Evolutionary conservation across 2,329 filamentous ascomycete species (phyloP).

Genomic region (Monosporascus sp.): DNA sequence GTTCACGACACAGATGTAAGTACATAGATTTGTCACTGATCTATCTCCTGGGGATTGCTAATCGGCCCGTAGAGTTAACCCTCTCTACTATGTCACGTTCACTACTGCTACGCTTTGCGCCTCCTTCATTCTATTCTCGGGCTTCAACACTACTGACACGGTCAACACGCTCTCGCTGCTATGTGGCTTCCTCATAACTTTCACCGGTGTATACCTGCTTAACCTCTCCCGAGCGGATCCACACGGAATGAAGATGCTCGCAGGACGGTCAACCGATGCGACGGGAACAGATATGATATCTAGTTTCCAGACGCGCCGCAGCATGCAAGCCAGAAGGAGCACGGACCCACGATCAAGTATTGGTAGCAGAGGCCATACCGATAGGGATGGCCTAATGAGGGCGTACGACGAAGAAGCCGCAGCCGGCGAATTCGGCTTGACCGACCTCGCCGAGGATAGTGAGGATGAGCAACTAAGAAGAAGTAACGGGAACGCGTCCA

Average conservation of each 20-base stretch:
- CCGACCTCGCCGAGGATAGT: constrained; percentile 72
- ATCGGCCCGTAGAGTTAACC: constrained; percentile 66
- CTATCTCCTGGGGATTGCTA: constrained; percentile 11
- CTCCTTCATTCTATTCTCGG: constrained; percentile 91
- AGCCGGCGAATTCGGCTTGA: constrained; percentile 65
- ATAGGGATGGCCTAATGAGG: constrained; percentile 78
- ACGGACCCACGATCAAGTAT: constrained; percentile 59
- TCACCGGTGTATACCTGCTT: constrained; percentile 89
- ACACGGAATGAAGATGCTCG: constrained; percentile 64
- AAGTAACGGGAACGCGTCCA: constrained; percentile 34
- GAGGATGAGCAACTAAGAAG: constrained; percentile 50
- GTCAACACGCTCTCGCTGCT: constrained; percentile 90
- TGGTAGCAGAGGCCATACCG: constrained; percentile 56
- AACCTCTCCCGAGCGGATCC: constrained; percentile 94
- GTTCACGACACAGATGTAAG: constrained; percentile 95
- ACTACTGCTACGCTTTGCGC: constrained; percentile 90
- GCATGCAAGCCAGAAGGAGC: constrained; percentile 85
- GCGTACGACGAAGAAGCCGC: constrained; percentile 79
- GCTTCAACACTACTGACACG: constrained; percentile 89
- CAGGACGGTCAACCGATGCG: constrained; percentile 63
- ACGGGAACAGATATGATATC: constrained; percentile 90
- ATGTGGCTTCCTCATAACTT: constrained; percentile 90
- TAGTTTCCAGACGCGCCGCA: constrained; percentile 81
- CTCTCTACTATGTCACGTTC: constrained; percentile 95
- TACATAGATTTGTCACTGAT: constrained; percentile 10